phyloP scores from a whole-genome alignment of 768 basidiomycete species.

The Aureoboletus auriporus region DNA sequence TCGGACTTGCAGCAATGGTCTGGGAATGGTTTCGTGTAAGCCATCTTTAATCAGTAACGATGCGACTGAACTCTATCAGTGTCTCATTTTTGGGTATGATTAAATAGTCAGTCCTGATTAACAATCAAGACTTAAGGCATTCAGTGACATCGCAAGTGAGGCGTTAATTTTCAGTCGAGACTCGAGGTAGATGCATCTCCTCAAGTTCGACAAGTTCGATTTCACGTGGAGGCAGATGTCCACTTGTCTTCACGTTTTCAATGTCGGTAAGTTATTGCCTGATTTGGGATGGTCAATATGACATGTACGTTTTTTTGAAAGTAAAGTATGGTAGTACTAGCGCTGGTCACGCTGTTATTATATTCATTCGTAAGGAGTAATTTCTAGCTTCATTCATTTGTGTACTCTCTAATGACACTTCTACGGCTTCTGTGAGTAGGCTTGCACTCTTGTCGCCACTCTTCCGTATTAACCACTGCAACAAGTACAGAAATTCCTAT shows the following conservation, averaged over 20 bases:
- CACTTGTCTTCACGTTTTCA: slow-evolving; percentile 47
- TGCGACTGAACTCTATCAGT: too few species aligned
- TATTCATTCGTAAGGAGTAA: slow-evolving; percentile 38
- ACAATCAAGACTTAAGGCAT: too few species aligned
- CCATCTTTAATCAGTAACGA: neutral
- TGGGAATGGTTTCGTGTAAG: slow-evolving; percentile 46
- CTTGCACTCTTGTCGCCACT: neutral
- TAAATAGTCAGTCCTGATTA: too few species aligned
- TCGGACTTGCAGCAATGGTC: slow-evolving; percentile 57
- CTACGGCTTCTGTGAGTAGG: slow-evolving; percentile 34
- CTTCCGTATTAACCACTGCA: too few species aligned
- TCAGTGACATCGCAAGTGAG: too few species aligned
- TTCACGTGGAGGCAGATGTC: slow-evolving; percentile 46
- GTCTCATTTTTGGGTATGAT: too few species aligned
- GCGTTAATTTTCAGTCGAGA: too few species aligned
- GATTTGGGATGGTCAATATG: slow-evolving; percentile 24
- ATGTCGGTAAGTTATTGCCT: slow-evolving; percentile 31
- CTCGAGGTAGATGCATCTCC: too few species aligned
- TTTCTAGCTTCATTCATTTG: neutral
- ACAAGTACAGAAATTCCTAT: too few species aligned
- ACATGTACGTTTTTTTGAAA: too few species aligned
- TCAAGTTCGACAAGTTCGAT: slow-evolving; percentile 58
- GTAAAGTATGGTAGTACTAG: slow-evolving; percentile 20
- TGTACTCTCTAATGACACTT: slow-evolving; percentile 13
- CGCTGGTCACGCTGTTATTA: slow-evolving; percentile 42